phyloP scores from a whole-genome alignment of 1,284 basidiomycete genomes.

The Sporisorium exsertum region DNA sequence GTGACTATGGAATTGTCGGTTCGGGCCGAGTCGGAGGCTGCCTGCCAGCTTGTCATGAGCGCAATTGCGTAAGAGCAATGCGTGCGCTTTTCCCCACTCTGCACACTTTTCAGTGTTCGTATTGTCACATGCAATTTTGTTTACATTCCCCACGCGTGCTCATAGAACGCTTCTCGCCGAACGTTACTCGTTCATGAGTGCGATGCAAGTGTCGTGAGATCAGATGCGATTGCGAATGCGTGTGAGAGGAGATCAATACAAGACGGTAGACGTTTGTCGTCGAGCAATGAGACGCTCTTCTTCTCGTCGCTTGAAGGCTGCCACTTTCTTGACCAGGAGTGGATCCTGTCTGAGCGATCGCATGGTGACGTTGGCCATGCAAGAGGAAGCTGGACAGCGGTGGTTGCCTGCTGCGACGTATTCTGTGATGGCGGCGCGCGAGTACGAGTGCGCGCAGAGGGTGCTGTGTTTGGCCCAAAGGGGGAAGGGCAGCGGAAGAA shows the following conservation, averaged over 20 bases:
- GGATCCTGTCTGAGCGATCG: conserved; percentile 30
- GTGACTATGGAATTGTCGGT: conserved; percentile 95
- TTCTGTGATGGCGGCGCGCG: conserved; percentile 28
- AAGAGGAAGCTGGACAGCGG: conserved; percentile 36
- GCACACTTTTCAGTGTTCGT: background rate
- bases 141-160: background rate
- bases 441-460: conserved; percentile 39
- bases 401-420: conserved; percentile 40
- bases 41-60: conserved; percentile 85
- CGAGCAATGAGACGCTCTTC: conserved; percentile 36
- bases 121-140: conserved; percentile 9
- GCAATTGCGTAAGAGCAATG: conserved; percentile 75
- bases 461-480: conserved; percentile 17
- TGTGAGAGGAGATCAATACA: conserved; percentile 18
- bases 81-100: background rate
- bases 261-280: conserved; percentile 32
- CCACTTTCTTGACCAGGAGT: conserved; percentile 35
- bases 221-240: background rate
- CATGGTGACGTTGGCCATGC: conserved; percentile 21
- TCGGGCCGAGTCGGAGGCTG: conserved; percentile 88
- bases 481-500: background rate
- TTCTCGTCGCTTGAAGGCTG: conserved; percentile 46
- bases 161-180: background rate
- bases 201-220: background rate
- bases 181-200: background rate